Evolutionary conservation across 2,329 filamentous ascomycete species (phyloP), one percentile per base, ranked within the genome.

Genomic region (Trichoderma pleuroti): DNA sequence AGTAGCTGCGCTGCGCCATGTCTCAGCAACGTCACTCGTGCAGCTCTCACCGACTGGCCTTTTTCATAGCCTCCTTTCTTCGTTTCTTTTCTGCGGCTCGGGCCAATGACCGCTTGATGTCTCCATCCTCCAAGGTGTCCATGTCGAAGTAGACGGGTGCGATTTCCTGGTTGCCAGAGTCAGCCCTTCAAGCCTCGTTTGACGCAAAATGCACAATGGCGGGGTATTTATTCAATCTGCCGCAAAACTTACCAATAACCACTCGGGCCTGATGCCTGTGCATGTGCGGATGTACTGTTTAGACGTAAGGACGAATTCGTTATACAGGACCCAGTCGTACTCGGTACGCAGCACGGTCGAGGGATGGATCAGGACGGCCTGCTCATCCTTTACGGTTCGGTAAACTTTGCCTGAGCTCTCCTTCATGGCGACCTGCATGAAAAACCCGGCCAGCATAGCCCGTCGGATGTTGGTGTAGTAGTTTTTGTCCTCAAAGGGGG

Each of bases 341-440:
- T 98, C 94, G 71, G 93, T 91, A 64, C 90, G 88, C 26, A 99
- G 86, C 36, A 97, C 94, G 0, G 94, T 98, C 74, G 93, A 96
- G 2, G 96, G 96, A 82, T 99, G 96, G 72, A 99, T 87, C 76
- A 98, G 86, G 59, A 99, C 96, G 60, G 89, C 92, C 83, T 98
- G 95, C 77, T 98, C 92, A 78, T 99, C 97, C 85, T 98, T 99
- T 80, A 99, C 91, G 1, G 96, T 99, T 73, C 91, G 90, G 83
- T 99, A 99, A 54, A 93, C 89, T 86, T 98, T 98, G 78, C 93
- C 92, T 34, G 88, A 91, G 65, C 88, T 89, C 78, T 98, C 94
- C 79, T 92, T 93, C 89, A 97, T 98, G 71, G 96, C 97, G 26
- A 98, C 93, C 81, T 99, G 96, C 96, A 99, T 99, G 86, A 99